Evolutionary conservation across 1,139 yeast species (phyloP), one percentile per base, ranked within the genome.

Genomic region (Torulaspora globosa): DNA sequence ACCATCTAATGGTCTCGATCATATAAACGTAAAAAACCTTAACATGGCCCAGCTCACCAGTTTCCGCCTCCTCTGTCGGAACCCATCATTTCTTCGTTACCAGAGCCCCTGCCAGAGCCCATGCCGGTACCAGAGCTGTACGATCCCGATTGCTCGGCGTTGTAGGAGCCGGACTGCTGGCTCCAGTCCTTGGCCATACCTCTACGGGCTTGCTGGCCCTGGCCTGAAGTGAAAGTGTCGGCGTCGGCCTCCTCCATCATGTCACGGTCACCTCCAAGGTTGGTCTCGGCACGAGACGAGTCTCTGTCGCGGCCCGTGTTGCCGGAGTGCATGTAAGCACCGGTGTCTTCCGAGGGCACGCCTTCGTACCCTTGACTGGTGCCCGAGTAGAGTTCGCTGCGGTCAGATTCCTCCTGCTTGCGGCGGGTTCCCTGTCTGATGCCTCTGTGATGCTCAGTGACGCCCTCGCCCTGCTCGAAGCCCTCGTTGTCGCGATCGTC

Each of bases 61-160:
- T 41, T 41, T 5, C 39, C 35, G 4, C 44, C 39, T 12, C 34
- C 21, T 21, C 35, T 28, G 23, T 35, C 23, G 23, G 39, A 34
- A 9, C 44, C 44, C 44, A 35, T 40, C 3, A 76, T 72, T 5
- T 30, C 39, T 11, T 33, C 36, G 31, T 40, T 40, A 7, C 43
- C 43, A 3, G 38, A 33, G 21, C 43, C 43, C 36, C 34, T 24
- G 30, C 38, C 26, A 10, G 39, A 34, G 9, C 36, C 43, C 43
- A 41, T 26, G 24, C 38, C 26, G 5, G 39, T 18, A 8, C 36
- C 34, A n/a, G 34, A 16, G 8, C 34, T 19, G 34, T 31, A 31
- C 3, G 12, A 16, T 11, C 34, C 34, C 3, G 34, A 31, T 23
- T 31, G 21, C 12, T 29, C 32, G 15, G 12, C 16, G 15, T 8